Evolutionary conservation across 2,329 filamentous ascomycete species (phyloP).

Genomic region (Knufia fluminis): DNA sequence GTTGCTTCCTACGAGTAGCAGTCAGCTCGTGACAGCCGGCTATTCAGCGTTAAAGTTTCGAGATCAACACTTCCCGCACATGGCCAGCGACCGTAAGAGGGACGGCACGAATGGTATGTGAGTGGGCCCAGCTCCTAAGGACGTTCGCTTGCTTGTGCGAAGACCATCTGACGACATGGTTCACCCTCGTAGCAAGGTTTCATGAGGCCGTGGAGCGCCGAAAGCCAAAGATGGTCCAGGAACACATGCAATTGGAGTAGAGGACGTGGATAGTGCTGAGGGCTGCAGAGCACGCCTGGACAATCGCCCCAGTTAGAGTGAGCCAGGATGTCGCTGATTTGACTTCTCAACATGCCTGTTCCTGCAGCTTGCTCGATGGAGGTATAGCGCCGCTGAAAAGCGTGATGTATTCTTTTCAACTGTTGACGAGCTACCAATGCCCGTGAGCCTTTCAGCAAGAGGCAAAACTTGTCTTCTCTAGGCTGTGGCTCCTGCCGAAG

Average conservation of each 20-base stretch:
- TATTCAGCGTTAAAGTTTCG: background rate
- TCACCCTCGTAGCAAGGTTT: background rate
- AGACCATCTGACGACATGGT: background rate
- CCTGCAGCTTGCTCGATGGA: background rate
- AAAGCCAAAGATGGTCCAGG: background rate
- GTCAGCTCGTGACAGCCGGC: background rate
- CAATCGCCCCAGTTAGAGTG: background rate
- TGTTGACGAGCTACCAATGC: background rate
- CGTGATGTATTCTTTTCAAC: constrained; percentile 3
- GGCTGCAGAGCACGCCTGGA: background rate
- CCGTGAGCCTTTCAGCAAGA: background rate
- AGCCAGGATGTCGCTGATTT: background rate
- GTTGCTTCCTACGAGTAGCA: background rate
- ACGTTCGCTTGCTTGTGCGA: background rate
- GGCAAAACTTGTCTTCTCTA: background rate
- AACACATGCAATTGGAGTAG: background rate
- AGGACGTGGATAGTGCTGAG: background rate
- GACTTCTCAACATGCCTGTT: background rate
- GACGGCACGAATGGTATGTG: background rate
- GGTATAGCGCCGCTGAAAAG: background rate
- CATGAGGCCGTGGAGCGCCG: background rate
- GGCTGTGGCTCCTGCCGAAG: background rate
- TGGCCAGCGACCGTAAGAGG: background rate
- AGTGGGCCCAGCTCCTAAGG: background rate
- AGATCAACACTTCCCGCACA: constrained; percentile 3